A percentile compares a stretch with the other conserved stretches of the same genome.
These are phyloP conservation scores for Vitis riparia DNA, from an alignment of 164 flowering plant species.

Conservation along the genomic window DNA sequence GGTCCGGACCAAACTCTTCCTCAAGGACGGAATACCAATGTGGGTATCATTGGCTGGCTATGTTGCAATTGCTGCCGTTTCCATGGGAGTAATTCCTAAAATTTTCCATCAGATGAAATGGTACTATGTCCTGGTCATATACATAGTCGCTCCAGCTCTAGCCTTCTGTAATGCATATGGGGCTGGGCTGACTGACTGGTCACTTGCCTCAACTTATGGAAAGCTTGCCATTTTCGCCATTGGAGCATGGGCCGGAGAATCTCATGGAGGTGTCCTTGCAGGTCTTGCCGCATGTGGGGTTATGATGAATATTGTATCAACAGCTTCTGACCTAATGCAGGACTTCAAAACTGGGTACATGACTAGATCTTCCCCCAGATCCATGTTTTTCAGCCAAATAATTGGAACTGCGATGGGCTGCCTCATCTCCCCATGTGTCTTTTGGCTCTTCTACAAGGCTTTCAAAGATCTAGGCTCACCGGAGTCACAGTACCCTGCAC, in stretches of 20 bases:
- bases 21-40: slow-evolving; percentile 53
- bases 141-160: slow-evolving; percentile 36
- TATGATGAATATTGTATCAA: slow-evolving; percentile 62
- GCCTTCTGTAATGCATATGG: slow-evolving; percentile 70
- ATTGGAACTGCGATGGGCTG: slow-evolving; percentile 61
- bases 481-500: slow-evolving; percentile 38
- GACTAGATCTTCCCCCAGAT: slow-evolving; percentile 46
- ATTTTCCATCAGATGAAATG: slow-evolving; percentile 57
- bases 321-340: slow-evolving; percentile 61
- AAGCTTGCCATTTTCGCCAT: slow-evolving; percentile 49
- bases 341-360: slow-evolving; percentile 63
- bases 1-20: slow-evolving; percentile 36
- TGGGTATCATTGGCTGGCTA: slow-evolving; percentile 48
- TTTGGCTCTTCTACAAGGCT: slow-evolving; percentile 56
- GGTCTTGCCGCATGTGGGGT: slow-evolving; percentile 62
- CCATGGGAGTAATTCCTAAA: slow-evolving; percentile 36
- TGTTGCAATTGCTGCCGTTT: slow-evolving; percentile 31
- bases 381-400: slow-evolving; percentile 58
- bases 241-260: slow-evolving; percentile 45
- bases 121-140: slow-evolving; percentile 44
- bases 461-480: slow-evolving; percentile 18
- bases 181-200: slow-evolving; percentile 59
- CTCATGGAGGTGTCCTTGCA: slow-evolving; percentile 45
- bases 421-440: slow-evolving; percentile 40
- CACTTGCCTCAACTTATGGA: slow-evolving; percentile 56